Evolutionary conservation across 345 rosid genomes (phyloP), one percentile per base, ranked within the genome.

Genomic region (Aegle marmelos): DNA sequence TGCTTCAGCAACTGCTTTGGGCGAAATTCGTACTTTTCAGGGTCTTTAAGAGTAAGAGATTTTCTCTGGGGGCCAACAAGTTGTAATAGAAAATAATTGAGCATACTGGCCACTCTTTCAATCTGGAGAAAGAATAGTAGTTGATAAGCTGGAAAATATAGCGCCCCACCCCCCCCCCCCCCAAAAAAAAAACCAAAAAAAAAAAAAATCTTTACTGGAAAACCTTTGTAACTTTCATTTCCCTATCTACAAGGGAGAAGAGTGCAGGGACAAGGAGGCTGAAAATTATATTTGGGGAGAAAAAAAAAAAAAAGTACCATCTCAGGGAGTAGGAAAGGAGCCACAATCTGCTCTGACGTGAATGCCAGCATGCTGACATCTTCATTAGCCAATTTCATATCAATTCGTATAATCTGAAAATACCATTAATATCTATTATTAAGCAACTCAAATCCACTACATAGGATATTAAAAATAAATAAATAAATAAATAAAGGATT

Each of bases 381-480:
- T 84, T 97, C 98, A 84, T 97, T 97, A 62, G 99, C 99, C 84
- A 97, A 85, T 88, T 94, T 94, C 99, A 97, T 91, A 82, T 97
- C 98, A 58, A 93, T 94, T 57, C 90, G 90, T 72, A 97, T 92
- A 75, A 94, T 92, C 98, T 97, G 87, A 78, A 87, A 78, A 75
- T 21, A 41, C 60, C 69, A 63, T 4, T 53, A 58, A 72, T 9
- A 82, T 28, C 37, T 30, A 79, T 41, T 66, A 54, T 41, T 41
- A 37, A 48, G 39, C 28, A 9, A 48, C 48, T 37, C 3, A 1
- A 63, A 75, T 48, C 34, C 68, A 81, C 50, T 27, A 30, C 56
- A 28, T 34, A 53, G 54, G 61, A 58, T 36, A 41, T 45, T 45
- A 10, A 53, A 53, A 6, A 39, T 13, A 39, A 39, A 39, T 9